Evolutionary conservation across 208 protist genomes (phyloP), one percentile per base, ranked within the genome.

Genomic region (Acanthamoeba castellanii): DNA sequence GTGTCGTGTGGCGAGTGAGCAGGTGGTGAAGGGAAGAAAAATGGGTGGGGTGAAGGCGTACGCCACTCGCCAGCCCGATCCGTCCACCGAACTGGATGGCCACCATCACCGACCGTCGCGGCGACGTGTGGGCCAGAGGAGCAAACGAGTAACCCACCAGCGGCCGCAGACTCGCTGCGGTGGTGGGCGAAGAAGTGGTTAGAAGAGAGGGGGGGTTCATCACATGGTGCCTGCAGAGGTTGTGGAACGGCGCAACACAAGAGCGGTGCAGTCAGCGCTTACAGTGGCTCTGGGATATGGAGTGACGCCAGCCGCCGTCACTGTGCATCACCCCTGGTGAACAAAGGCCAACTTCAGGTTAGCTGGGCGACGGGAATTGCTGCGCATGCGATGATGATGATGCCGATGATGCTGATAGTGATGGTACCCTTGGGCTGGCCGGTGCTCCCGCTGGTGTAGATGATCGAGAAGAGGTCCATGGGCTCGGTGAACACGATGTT

Each of bases 391-490:
- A 11, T 70, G 64, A 64, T n/a, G 64, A 34, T 32, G 64, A 70
- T 4, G 64, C 4, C n/a, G 3, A 70, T 1, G 64, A 3, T 70
- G 27, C 18, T 70, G 14, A 9, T 5, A 57, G 52, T 57, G 52
- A 16, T 57, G 52, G 42, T 42, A 68, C 93, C 93, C 47, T 94
- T 96, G 50, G 95, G 95, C 34, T 45, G 27, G 42, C 95, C 95
- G n/a, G 95, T 94, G 78, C 85, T 93, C 3, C 95, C 95, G 82
- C 81, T 93, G 45, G 95, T 96, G 72, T 91, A 96, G 57, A 96
- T 78, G 47, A 96, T 94, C 22, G 91, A 74, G 50, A 57, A 68
- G 34, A 96, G 32, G 70, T 92, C 59, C 30, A 93, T 84, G 57
- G 92, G 92, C 55, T 81, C 72, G 42, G 72, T 81, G 72, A 81